Evolutionary conservation across 768 basidiomycete species (phyloP).

Genomic region (Lentinula edodes): DNA sequence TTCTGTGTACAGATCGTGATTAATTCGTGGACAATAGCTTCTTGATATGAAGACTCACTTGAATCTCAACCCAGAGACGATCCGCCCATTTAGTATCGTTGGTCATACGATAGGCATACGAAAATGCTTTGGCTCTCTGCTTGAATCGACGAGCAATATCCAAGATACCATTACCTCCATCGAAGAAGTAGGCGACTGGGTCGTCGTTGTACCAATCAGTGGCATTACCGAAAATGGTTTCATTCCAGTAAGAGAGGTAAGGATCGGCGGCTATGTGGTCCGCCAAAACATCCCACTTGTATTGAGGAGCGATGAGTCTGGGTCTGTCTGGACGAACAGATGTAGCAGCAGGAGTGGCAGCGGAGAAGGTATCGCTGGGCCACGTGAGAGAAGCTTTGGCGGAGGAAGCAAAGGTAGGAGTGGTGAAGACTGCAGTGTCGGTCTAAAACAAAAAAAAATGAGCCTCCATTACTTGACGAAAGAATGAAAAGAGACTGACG

Average conservation of each 20-base stretch:
- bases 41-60: constrained; percentile 41
- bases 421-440: constrained; percentile 63
- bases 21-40: background rate
- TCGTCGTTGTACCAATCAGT: constrained; percentile 57
- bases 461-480: background rate
- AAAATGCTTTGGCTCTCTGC: constrained; percentile 86
- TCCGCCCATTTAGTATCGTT: constrained; percentile 92
- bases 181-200: constrained; percentile 68
- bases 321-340: constrained; percentile 74
- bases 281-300: constrained; percentile 87
- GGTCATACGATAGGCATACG: constrained; percentile 86
- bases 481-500: constrained; percentile 41
- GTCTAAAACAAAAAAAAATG: constrained; percentile 41
- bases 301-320: constrained; percentile 83
- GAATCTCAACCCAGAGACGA: constrained; percentile 75
- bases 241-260: constrained; percentile 87
- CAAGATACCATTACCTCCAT: constrained; percentile 86
- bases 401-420: constrained; percentile 65
- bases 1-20: constrained; percentile 37
- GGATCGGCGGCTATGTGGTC: constrained; percentile 73
- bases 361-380: constrained; percentile 73
- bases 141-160: constrained; percentile 89
- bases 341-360: constrained; percentile 49
- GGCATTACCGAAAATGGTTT: constrained; percentile 86
- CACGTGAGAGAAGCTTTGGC: constrained; percentile 52